Evolutionary conservation across 2,329 filamentous ascomycete species (phyloP).

Genomic region (Tympanopsis confertula): DNA sequence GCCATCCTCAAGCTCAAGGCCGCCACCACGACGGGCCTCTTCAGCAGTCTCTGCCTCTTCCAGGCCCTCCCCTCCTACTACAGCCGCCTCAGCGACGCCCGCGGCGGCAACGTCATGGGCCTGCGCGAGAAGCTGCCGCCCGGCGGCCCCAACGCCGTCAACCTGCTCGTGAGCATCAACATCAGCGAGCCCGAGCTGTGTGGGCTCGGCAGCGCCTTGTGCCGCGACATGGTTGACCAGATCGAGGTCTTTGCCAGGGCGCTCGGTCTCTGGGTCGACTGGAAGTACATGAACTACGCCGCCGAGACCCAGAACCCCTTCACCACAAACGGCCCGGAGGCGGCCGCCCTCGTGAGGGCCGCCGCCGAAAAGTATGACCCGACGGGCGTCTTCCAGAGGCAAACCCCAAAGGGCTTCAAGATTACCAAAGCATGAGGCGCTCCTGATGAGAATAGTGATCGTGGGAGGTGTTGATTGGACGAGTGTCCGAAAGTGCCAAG

Average conservation of each 20-base stretch:
- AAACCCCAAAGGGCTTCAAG: background rate
- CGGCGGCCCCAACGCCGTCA: no score
- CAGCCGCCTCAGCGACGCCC: constrained; percentile 19
- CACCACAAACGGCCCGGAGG: background rate
- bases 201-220: no score
- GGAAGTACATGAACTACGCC: background rate
- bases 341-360: background rate
- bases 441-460: no score
- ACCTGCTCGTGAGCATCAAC: no score
- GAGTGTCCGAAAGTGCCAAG: no score
- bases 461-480: no score
- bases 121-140: constrained; percentile 10
- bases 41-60: constrained; percentile 26
- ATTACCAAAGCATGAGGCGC: no score
- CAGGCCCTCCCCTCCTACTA: constrained; percentile 27
- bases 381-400: background rate
- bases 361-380: background rate
- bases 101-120: constrained; percentile 14
- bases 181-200: no score
- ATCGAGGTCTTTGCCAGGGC: no score
- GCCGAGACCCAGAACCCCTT: background rate
- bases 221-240: no score
- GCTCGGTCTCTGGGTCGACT: no score
- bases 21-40: constrained; percentile 19
- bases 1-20: constrained; percentile 9